phyloP scores from a whole-genome alignment of 257 asterid genomes.

The Linderniella brevidens region DNA sequence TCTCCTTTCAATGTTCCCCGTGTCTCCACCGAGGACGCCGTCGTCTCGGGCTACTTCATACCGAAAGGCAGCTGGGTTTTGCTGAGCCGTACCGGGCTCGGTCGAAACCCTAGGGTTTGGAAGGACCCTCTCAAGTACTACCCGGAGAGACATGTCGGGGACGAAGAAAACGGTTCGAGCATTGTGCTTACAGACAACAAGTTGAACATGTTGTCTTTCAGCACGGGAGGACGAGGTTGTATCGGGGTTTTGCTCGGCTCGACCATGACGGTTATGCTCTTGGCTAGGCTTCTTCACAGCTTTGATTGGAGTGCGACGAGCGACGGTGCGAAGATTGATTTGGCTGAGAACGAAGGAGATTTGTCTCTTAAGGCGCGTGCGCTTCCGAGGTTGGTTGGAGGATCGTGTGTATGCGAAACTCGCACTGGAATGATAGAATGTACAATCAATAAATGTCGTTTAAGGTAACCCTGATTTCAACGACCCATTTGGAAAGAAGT shows the following conservation, averaged over 20 bases:
- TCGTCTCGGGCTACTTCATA: neutral
- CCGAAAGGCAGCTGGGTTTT: neutral
- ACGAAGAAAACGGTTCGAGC: neutral
- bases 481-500: too few relatives aligned
- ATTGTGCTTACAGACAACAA: neutral
- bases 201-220: neutral
- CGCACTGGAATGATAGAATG: too few relatives aligned
- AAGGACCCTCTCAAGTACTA: neutral
- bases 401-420: too few relatives aligned
- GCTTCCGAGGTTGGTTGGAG: too few relatives aligned
- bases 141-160: neutral
- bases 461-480: too few relatives aligned
- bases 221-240: neutral
- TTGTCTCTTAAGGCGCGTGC: too few relatives aligned
- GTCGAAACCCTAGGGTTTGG: constrained; percentile 2
- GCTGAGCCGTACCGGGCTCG: neutral
- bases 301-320: too few relatives aligned
- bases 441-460: too few relatives aligned
- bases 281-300: neutral
- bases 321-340: too few relatives aligned
- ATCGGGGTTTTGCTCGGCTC: neutral
- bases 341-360: too few relatives aligned
- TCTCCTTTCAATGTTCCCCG: neutral
- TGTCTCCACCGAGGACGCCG: neutral
- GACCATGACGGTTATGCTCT: neutral